A percentile compares a stretch with the other conserved stretches of the same genome.
Evolutionary conservation across 495 filamentous ascomycete genomes (phyloP).

Genomic region (Elaphomyces granulatus): DNA sequence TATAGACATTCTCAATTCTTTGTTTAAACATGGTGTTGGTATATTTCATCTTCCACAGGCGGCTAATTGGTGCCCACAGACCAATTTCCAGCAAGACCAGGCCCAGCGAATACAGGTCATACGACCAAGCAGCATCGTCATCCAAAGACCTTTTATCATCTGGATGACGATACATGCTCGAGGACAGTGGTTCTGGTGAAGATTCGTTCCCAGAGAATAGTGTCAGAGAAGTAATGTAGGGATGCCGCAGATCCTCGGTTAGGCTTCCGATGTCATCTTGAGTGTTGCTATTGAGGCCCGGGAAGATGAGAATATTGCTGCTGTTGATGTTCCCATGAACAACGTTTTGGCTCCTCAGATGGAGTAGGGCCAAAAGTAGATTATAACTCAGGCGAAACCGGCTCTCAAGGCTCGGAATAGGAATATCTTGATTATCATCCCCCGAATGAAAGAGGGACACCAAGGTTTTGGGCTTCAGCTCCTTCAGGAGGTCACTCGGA

Average conservation of each 20-base stretch:
- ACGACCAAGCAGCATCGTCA: slow-evolving; percentile 39
- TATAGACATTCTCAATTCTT: slow-evolving; percentile 45
- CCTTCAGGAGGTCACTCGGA: slow-evolving; percentile 28
- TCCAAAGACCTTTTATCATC: slow-evolving; percentile 48
- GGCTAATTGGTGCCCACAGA: slow-evolving; percentile 66
- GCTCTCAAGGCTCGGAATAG: slow-evolving; percentile 50
- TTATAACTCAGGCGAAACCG: slow-evolving; percentile 75
- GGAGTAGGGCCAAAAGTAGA: slow-evolving; percentile 58
- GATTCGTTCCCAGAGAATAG: slow-evolving; percentile 58
- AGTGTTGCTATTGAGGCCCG: slow-evolving; percentile 26
- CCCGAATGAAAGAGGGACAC: slow-evolving; percentile 34
- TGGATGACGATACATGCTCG: slow-evolving; percentile 63
- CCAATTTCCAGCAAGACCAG: slow-evolving; percentile 77
- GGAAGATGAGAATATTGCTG: slow-evolving; percentile 69
- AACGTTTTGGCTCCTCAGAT: slow-evolving; percentile 59
- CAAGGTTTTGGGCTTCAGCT: slow-evolving; percentile 30
- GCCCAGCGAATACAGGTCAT: slow-evolving; percentile 76
- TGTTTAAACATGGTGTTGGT: slow-evolving; percentile 47
- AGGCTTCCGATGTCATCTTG: slow-evolving; percentile 26
- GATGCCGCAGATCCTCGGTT: slow-evolving; percentile 48
- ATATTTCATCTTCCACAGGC: slow-evolving; percentile 54
- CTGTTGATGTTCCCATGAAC: slow-evolving; percentile 71
- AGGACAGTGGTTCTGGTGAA: slow-evolving; percentile 33
- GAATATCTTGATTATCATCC: slow-evolving; percentile 28
- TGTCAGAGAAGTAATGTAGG: slow-evolving; percentile 68